Base-by-base conservation (phyloP, 225 moss, liverwort and hornwort genomes). In the Physcomitrium patens region DNA sequence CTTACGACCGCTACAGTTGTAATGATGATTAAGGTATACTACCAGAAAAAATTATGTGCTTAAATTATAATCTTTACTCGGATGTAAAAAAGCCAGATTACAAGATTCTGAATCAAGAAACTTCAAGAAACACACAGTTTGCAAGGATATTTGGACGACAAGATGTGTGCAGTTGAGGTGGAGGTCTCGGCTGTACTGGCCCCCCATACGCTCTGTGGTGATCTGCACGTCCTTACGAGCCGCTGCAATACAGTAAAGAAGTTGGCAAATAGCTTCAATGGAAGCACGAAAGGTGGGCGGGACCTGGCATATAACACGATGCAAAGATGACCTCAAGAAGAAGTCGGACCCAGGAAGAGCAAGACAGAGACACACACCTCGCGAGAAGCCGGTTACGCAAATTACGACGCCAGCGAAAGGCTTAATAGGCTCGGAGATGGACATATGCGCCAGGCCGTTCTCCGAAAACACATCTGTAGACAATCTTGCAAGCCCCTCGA, bases 81-180 rank as follows among this genome's bases (percentile, higher is more conserved):
- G 5, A 59, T 10, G 14, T 23, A 46, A 41, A 20, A 14, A 12
- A 18, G 23, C 27, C 5, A 9, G 28, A 42, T n/a, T 69, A 12
- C 23, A 9, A 72, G 54, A 12, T 37, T 37, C 31, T 37, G 31
- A 37, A 37, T 37, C 31, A 37, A 1, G 31, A 37, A 37, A 37
- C 31, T 4, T 55, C 54, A 55, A 17, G 1, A 24, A 55, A 5
- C 8, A 11, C 0, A 55, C n/a, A 45, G 43, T 62, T 20, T 13
- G 63, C 70, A 11, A 84, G 85, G 88, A 88, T 88, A 85, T 88
- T 73, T 88, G 85, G 63, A 88, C 83, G 20, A 88, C 80, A 14
- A 88, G 85, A 76, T 85, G 85, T 24, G 85, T 88, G 83, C 88
- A 88, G 76, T 88, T 85, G 67, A 85, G 73, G 43, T 85, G 88